phyloP scores from a whole-genome alignment of 1,284 basidiomycete genomes.

The Moesziomyces antarcticus region DNA sequence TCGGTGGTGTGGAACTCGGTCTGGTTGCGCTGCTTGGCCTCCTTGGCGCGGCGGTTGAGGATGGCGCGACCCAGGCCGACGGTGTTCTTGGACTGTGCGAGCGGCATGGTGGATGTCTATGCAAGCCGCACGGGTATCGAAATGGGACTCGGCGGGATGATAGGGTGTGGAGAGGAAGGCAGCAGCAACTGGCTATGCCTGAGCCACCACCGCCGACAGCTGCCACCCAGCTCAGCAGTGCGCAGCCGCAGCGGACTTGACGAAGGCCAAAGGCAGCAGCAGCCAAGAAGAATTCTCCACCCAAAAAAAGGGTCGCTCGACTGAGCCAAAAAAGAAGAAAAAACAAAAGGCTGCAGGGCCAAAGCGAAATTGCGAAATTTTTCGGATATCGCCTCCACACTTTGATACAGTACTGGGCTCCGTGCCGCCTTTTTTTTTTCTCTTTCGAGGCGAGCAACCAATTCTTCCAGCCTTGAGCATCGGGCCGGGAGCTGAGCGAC shows the following conservation, averaged over 20 bases:
- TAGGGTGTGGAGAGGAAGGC: no score
- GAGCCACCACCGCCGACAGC: no score
- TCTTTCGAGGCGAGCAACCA: not conserved
- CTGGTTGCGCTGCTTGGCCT: constrained; percentile 48
- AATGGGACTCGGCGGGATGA: not conserved
- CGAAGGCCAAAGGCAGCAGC: no score
- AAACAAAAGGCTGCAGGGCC: not conserved
- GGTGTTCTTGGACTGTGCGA: constrained; percentile 64
- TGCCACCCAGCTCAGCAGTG: no score
- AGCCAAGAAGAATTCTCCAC: no score
- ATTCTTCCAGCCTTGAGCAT: not conserved
- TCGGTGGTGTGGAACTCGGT: constrained; percentile 67
- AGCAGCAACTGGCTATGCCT: no score
- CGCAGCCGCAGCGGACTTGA: no score
- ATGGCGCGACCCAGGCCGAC: constrained; percentile 65
- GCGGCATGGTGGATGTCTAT: constrained; percentile 39
- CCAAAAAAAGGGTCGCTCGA: not conserved
- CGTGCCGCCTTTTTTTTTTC: not conserved
- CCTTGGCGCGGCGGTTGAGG: constrained; percentile 62
- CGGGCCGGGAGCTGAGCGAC: not conserved
- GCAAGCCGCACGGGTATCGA: constrained; percentile 9
- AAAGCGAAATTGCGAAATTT: constrained; percentile 13
- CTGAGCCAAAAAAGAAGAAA: constrained; percentile 14
- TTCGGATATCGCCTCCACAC: constrained; percentile 16
- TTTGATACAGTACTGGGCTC: constrained; percentile 7